Percentiles rank a stretch among this genome's conserved stretches.
Evolutionary conservation across 768 basidiomycete species (phyloP).

Genomic region (Serendipita sp.): DNA sequence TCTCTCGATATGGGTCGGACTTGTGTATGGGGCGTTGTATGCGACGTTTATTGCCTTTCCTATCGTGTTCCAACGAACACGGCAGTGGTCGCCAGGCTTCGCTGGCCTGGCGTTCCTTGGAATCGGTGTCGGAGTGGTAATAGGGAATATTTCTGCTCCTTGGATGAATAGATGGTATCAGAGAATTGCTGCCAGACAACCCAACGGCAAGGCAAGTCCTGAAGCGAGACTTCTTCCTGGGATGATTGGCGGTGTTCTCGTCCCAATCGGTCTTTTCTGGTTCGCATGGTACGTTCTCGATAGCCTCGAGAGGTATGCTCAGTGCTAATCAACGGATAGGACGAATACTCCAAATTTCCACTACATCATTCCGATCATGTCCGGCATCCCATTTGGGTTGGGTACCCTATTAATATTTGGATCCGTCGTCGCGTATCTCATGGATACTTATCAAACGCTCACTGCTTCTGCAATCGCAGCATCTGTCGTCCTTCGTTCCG

Average conservation of each 20-base stretch:
- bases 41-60: constrained; percentile 49
- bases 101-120: constrained; percentile 50
- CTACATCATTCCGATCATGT: constrained; percentile 54
- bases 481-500: constrained; percentile 48
- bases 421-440: constrained; percentile 50
- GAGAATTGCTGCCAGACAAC: constrained; percentile 31
- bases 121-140: constrained; percentile 39
- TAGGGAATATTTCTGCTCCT: constrained; percentile 37
- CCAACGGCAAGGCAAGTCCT: constrained; percentile 37
- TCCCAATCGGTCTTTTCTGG: constrained; percentile 49
- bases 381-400: constrained; percentile 49
- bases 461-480: constrained; percentile 50
- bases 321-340: constrained; percentile 21
- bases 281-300: constrained; percentile 44
- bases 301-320: neutral
- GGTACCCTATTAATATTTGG: constrained; percentile 52
- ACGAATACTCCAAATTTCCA: constrained; percentile 36
- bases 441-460: constrained; percentile 50
- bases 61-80: constrained; percentile 40
- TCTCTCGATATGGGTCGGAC: constrained; percentile 41
- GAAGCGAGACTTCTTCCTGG: constrained; percentile 48
- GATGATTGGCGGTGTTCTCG: constrained; percentile 34
- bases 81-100: constrained; percentile 36
- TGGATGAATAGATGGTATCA: constrained; percentile 40
- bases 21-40: constrained; percentile 49